Conservation (phyloP, 176 grass and related monocot species). For the Zizania latifolia region DNA sequence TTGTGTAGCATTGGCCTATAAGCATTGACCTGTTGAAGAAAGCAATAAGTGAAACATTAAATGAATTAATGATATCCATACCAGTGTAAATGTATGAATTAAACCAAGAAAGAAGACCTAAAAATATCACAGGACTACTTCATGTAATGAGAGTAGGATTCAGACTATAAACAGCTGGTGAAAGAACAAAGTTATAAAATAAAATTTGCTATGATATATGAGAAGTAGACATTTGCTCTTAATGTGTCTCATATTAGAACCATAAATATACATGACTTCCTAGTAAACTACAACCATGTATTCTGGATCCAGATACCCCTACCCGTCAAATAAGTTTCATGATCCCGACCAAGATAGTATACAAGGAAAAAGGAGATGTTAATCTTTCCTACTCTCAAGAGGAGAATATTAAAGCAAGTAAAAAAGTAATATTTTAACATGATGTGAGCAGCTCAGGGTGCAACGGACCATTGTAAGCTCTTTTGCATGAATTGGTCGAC, state of each 20-base stretch:
- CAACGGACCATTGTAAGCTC: slow-evolving; percentile 76
- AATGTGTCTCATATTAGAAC: neutral
- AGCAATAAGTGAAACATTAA: slow-evolving; percentile 21
- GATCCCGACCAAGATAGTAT: neutral
- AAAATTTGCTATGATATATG: neutral
- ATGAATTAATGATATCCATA: neutral
- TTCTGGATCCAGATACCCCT: neutral
- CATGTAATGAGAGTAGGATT: neutral
- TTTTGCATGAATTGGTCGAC: slow-evolving; percentile 76
- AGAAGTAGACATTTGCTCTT: no score
- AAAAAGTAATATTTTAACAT: neutral
- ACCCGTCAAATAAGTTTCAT: neutral
- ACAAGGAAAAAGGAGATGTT: neutral
- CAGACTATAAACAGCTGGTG: neutral
- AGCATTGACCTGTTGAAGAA: slow-evolving; percentile 62
- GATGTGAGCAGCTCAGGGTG: neutral
- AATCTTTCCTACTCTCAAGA: neutral
- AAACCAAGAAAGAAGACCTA: neutral
- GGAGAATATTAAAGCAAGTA: neutral
- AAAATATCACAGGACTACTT: neutral
- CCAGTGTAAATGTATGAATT: neutral
- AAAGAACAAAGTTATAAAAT: neutral
- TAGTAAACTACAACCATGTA: neutral
- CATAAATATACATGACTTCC: neutral
- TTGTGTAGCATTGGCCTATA: slow-evolving; percentile 86